Base-by-base conservation (phyloP, 129 eudicot species). In the Tanacetum coccineum region DNA sequence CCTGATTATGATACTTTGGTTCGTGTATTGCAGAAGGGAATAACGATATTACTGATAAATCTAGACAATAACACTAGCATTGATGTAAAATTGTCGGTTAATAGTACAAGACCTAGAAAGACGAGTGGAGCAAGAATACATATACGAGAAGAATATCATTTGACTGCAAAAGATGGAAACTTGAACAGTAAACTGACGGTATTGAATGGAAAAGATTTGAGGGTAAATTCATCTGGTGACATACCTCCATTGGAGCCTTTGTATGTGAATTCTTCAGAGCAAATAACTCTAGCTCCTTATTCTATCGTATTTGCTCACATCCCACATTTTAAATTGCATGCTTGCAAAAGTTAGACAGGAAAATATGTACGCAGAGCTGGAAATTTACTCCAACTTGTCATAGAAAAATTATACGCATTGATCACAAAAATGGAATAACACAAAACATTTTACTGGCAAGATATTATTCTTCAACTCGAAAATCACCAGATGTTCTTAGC, bases 1-100 rank as follows among this genome's bases (percentile, higher is more conserved):
- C 26, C 6, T n/a, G 52, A 10, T 32, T 47, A 14, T 42, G 45
- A 75, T 25, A 9, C 28, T 66, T 59, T 67, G 5, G 21, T 42
- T 11, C 32, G 42, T 6, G 9, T 73, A 56, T 66, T 80, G 84
- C 90, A 91, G 97, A 54, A 67, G 63, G 97, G 95, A 12, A 65
- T 83, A 52, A 66, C 86, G 11, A 14, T 90, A 39, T 39, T 90
- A 21, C 73, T 90, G 26, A 84, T 90, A 77, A 91, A 91, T 67
- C 76, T 91, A 26, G 82, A 78, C 70, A 78, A 85, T 6, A 79
- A 64, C 79, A 84, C 87, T 14, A 81, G 79, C 0, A 65, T 82
- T 46, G 55, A 83, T 70, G 70, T 82, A 22, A 30, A 30, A 30
- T 30, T 30, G 5, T 3, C 36, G 5, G 36, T 30, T 4, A 47